Evolutionary conservation across 1,139 yeast species (phyloP).

Genomic region (Blastobotrys illinoisensis): DNA sequence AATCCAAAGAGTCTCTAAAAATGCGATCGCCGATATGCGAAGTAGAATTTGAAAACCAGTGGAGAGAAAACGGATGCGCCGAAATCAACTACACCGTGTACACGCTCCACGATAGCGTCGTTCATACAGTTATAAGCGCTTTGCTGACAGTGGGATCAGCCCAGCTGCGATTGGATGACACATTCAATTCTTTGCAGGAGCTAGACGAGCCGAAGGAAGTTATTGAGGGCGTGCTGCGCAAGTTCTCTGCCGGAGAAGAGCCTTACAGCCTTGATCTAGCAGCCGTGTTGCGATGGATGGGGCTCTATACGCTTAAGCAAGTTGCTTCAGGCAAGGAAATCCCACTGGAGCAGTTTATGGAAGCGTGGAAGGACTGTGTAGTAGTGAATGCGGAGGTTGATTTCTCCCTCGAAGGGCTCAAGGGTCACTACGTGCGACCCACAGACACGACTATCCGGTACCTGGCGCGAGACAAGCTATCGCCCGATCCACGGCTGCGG

Average conservation of each 20-base stretch:
- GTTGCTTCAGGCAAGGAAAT: constrained; percentile 30
- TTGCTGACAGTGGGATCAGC: background rate
- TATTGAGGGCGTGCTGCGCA: constrained; percentile 29
- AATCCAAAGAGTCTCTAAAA: constrained; percentile 39
- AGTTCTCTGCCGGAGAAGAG: constrained; percentile 10
- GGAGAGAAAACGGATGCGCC: constrained; percentile 57
- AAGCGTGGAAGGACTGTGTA: constrained; percentile 23
- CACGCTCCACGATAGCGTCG: constrained; percentile 31
- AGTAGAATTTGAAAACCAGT: constrained; percentile 45
- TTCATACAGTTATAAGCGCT: background rate
- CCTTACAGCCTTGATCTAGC: constrained; percentile 38
- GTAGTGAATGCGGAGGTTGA: constrained; percentile 28
- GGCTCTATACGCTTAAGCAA: constrained; percentile 45
- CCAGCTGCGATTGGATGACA: constrained; percentile 24
- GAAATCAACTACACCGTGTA: constrained; percentile 41
- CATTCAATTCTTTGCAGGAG: constrained; percentile 24
- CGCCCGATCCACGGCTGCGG: constrained; percentile 49
- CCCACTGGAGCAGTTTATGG: constrained; percentile 13
- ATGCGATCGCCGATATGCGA: constrained; percentile 52
- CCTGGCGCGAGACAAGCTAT: constrained; percentile 45
- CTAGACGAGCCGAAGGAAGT: constrained; percentile 34
- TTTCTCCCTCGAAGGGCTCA: constrained; percentile 46
- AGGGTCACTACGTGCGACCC: constrained; percentile 53
- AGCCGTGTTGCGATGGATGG: constrained; percentile 54
- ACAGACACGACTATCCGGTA: constrained; percentile 43